Evolutionary conservation across 306 rosid genomes (phyloP), one percentile per base, ranked within the genome.

Genomic region (Corylus americana): DNA sequence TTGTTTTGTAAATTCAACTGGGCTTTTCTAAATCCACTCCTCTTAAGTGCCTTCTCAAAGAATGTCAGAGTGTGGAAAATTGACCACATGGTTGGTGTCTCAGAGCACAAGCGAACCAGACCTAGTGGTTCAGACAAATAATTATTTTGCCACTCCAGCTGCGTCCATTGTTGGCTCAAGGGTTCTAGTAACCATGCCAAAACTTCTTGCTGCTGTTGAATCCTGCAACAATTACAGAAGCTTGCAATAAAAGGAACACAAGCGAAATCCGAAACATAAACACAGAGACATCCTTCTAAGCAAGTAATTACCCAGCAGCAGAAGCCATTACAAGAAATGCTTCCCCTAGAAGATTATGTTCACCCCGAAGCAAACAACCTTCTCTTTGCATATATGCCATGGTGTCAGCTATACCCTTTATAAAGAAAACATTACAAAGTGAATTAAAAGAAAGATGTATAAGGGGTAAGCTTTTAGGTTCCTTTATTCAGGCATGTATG

Each of bases 311-410:
- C 98, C 99, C 99, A 64, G 97, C 96, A 78, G 94, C 83, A 76
- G 99, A 95, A 77, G 97, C 98, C 99, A 95, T 92, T 67, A 95
- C 76, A 63, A 95, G 99, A 87, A 95, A 95, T 82, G 99, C 98
- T 91, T 95, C 99, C n/a, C 93, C 97, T 7, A 95, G 82, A 84
- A 95, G 91, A 90, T 95, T 95, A 78, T 95, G 99, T 83, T 95
- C 99, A 73, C 98, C 93, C 80, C 90, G 94, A 75, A 83, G 99
- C 79, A 95, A 87, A 73, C 92, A 55, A 62, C 98, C 98, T 76
- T 91, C 98, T 87, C 85, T 90, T 93, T 91, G 96, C 89, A 95
- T 85, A 81, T 87, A 84, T 20, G 89, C 90, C 91, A 93, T 92
- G 70, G 96, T 90, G 77, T 95, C 98, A 20, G 98, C 99, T 87